phyloP scores from a whole-genome alignment of 257 asterid species.

The Solanum bulbocastanum region DNA sequence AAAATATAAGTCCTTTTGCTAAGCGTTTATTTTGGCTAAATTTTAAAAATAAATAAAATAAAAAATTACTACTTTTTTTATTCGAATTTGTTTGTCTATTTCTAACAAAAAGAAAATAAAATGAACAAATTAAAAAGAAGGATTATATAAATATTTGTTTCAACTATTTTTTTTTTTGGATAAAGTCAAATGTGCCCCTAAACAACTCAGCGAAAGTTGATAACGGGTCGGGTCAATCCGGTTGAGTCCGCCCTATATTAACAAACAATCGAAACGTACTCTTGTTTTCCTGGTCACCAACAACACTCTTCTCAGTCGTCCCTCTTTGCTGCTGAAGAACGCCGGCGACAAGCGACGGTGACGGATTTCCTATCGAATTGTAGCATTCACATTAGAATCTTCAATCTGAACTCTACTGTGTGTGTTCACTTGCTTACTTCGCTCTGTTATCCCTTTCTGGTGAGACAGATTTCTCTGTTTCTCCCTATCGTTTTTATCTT shows the following conservation, averaged over 20 bases:
- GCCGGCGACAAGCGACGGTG: background rate
- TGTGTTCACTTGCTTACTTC: background rate
- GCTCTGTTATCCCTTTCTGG: background rate
- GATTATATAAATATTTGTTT: background rate
- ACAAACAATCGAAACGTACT: background rate
- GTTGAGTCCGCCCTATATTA: background rate
- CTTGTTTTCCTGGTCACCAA: background rate
- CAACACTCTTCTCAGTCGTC: background rate
- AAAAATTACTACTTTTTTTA: background rate
- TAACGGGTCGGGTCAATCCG: background rate
- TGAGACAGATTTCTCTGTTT: background rate
- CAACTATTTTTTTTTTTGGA: background rate
- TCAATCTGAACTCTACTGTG: background rate
- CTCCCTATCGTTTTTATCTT: background rate
- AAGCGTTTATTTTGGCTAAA: too few relatives aligned
- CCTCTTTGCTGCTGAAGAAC: background rate
- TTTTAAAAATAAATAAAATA: too few relatives aligned
- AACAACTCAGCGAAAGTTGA: background rate
- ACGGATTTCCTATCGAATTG: background rate
- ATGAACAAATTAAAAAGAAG: too few relatives aligned
- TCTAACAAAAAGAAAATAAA: background rate
- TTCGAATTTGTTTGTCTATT: background rate
- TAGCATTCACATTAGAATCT: background rate
- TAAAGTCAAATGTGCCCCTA: background rate
- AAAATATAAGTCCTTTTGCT: too few relatives aligned